These are phyloP conservation scores for Pyricularia grisea DNA, from an alignment of 2,329 filamentous ascomycete genomes.

Conservation along the genomic window DNA sequence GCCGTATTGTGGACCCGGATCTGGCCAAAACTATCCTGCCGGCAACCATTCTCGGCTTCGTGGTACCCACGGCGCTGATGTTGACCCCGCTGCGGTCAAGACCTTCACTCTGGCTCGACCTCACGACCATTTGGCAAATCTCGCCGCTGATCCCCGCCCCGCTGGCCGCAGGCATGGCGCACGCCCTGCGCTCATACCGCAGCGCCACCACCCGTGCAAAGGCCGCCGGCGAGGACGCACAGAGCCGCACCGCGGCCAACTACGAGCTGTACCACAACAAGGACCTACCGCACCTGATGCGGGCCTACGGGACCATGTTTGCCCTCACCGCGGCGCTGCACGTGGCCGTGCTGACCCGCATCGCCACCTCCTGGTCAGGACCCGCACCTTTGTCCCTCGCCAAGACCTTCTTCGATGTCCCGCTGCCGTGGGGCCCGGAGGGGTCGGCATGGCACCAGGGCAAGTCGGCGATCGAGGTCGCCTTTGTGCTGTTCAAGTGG, in stretches of 20 bases:
- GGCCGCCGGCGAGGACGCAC: background rate
- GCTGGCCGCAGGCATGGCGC: background rate
- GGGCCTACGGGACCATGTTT: background rate
- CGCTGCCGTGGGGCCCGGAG: background rate
- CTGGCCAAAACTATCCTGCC: slow-evolving; percentile 7
- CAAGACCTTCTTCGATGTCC: background rate
- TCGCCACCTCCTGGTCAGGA: background rate
- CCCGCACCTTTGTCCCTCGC: background rate
- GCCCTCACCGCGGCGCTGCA: background rate
- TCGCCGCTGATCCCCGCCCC: slow-evolving; percentile 8
- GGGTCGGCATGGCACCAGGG: background rate
- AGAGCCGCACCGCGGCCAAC: background rate
- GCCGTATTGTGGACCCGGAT: slow-evolving; percentile 1
- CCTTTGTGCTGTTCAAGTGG: background rate
- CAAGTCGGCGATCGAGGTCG: background rate
- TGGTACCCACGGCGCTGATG: slow-evolving; percentile 10
- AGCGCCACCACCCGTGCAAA: background rate
- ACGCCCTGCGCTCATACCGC: background rate
- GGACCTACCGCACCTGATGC: slow-evolving; percentile 1
- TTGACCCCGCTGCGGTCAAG: slow-evolving; percentile 4
- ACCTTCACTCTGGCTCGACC: slow-evolving; percentile 7
- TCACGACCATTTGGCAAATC: slow-evolving; percentile 10
- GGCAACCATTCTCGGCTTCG: slow-evolving; percentile 7
- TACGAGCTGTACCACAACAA: background rate
- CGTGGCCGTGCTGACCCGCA: background rate